These are phyloP conservation scores for bread wheat (Triticum aestivum) DNA, from an alignment of 176 grass and related monocot species.

Conservation along the genomic window IWGSC_CS_RefSeq_v2.1 NC_057800.1:128733053-128733552, in stretches of 20 bases:
- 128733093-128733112: conserved; percentile 57
- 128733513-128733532: background rate
- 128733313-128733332: conserved; percentile 40
- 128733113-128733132: conserved; percentile 39
- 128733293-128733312: conserved; percentile 29
- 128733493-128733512: background rate
- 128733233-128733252: conserved; percentile 49
- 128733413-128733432: conserved; percentile 22
- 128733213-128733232: conserved; percentile 7
- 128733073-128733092: conserved; percentile 42
- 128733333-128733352: conserved; percentile 52
- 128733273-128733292: conserved; percentile 18
- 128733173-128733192: conserved; percentile 6
- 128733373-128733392: conserved; percentile 32
- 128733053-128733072: conserved; percentile 24
- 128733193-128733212: background rate
- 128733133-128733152: conserved; percentile 12
- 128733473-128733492: background rate
- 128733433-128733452: conserved; percentile 16
- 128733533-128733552: background rate
- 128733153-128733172: background rate
- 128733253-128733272: conserved; percentile 37
- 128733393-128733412: conserved; percentile 35
- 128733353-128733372: conserved; percentile 29
- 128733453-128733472: background rate